Evolutionary conservation across 1,284 basidiomycete genomes (phyloP).

Genomic region (Trichosporon inkin): DNA sequence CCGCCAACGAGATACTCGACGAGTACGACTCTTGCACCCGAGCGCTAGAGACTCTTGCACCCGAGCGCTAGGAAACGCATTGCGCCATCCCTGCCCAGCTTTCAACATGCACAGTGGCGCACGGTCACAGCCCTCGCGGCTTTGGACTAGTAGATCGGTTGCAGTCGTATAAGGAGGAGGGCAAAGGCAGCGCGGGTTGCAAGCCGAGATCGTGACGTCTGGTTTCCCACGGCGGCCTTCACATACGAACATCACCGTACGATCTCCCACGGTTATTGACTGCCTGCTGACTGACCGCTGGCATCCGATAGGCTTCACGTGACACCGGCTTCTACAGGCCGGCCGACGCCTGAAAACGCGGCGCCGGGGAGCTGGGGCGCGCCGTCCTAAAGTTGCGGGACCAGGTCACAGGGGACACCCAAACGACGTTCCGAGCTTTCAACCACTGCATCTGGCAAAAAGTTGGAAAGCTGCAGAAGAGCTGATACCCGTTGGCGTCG

Average conservation of each 20-base stretch:
- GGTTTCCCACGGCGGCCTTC: neutral
- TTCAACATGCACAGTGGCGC: too few species aligned
- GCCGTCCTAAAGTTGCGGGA: conserved; percentile 6
- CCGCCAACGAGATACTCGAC: too few species aligned
- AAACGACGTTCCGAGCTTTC: conserved; percentile 5
- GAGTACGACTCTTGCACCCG: too few species aligned
- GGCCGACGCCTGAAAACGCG: neutral
- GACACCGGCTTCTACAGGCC: neutral
- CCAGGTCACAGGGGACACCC: neutral
- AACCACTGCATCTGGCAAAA: neutral
- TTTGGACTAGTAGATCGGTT: too few species aligned
- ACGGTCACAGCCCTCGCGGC: too few species aligned
- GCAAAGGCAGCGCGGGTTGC: too few species aligned
- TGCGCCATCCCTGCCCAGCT: too few species aligned
- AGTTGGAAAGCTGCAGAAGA: neutral
- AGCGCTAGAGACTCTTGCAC: too few species aligned
- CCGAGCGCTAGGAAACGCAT: too few species aligned
- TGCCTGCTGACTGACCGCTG: neutral
- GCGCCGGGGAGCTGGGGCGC: neutral
- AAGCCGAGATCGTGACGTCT: too few species aligned
- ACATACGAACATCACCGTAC: neutral
- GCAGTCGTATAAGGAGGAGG: too few species aligned
- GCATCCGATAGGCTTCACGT: neutral
- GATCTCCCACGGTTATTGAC: neutral
- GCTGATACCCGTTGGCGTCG: neutral